Percentiles rank a stretch among this genome's conserved stretches.
These are phyloP conservation scores for Antitrichia curtipendula DNA, from an alignment of 225 moss, liverwort and hornwort species.

Conservation along the genomic window DNA sequence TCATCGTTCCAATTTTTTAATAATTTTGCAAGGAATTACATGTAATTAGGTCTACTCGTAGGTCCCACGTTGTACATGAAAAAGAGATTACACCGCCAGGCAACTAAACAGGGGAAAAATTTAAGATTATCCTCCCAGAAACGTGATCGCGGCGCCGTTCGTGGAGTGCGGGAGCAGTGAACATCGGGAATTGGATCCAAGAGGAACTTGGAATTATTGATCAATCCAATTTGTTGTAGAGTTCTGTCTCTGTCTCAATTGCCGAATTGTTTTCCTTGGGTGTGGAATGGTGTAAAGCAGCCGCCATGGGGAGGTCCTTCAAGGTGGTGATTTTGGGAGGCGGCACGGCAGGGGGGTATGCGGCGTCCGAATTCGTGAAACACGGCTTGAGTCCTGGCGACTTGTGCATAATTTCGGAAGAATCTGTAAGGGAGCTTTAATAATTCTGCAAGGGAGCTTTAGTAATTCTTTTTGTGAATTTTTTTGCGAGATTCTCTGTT, in stretches of 20 bases:
- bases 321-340: constrained; percentile 87
- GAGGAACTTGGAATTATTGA: not conserved
- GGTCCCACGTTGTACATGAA: not conserved
- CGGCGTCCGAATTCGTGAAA: constrained; percentile 86
- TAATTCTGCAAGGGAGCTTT: not conserved
- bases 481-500: not conserved
- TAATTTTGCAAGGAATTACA: not conserved
- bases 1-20: too few relatives aligned
- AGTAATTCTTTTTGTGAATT: not conserved
- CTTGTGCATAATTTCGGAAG: constrained; percentile 81
- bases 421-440: constrained; percentile 30
- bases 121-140: not conserved
- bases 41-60: not conserved
- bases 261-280: not conserved
- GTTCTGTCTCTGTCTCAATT: not conserved
- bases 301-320: constrained; percentile 66
- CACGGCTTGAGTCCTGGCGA: constrained; percentile 50
- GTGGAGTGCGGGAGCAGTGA: not conserved
- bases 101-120: not conserved
- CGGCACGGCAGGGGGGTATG: constrained; percentile 88
- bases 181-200: not conserved
- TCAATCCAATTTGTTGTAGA: not conserved
- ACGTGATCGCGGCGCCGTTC: not conserved
- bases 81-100: not conserved
- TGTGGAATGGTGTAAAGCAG: not conserved